Evolutionary conservation across 495 filamentous ascomycete genomes (phyloP), one percentile per base, ranked within the genome.

Genomic region (Aspergillus cavernicola): DNA sequence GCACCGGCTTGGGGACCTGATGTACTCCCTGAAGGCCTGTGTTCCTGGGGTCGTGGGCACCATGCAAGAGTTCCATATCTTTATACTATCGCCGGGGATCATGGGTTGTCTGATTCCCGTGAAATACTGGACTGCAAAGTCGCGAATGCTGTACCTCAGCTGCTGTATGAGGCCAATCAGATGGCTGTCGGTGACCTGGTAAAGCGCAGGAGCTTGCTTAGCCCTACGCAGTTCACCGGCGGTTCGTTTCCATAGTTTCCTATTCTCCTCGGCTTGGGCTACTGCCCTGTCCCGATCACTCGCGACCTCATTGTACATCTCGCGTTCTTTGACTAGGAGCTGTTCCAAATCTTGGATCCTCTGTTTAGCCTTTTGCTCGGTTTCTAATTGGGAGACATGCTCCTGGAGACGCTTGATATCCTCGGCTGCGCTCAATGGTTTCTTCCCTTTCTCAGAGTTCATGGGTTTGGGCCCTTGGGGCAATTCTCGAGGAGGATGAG

Each of bases 81-180:
- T 32, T 4, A 20, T 16, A n/a, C 19, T 6, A 6, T 33, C 26
- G 18, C 36, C 16, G n/a, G 20, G 13, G 19, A 38, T 9, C 3
- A 15, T 37, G 26, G 15, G 16, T 16, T 15, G 35, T 6, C 6
- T 32, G 6, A 20, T 47, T 35, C 49, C 49, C 2, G 36, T 22
- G 23, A 52, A 52, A 23, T 52, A 42, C 16, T 42, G 38, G 12
- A 52, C 23, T 4, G 49, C 49, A 18, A 52, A 52, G n/a, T 28
- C 18, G 15, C 49, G 49, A 8, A 52, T 52, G 20, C 37, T 33
- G 20, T 52, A 52, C 16, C 28, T 40, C 26, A 52, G 38, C 28
- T 52, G 36, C 9, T 29, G 37, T 24, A 33, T 52, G 18, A 42
- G 28, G 15, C 26, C 28, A 12, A 29, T 42, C 16, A 52, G 18